These are phyloP conservation scores for Pseudopithomyces maydicus DNA, from an alignment of 2,329 filamentous ascomycete genomes.

Conservation along the genomic window DNA sequence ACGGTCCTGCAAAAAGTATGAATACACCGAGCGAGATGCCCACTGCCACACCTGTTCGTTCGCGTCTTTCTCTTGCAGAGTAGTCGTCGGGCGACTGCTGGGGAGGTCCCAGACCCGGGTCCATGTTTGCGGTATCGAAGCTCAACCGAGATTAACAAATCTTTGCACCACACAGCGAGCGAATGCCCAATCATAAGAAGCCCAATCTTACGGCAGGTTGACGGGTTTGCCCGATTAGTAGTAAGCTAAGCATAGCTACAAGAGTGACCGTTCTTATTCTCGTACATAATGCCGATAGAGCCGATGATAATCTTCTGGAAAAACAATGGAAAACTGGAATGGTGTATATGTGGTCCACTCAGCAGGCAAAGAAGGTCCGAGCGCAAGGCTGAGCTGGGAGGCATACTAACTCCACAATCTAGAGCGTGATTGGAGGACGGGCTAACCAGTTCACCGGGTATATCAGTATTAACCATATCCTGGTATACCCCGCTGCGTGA, in stretches of 20 bases:
- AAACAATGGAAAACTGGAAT: background rate
- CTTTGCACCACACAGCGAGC: background rate
- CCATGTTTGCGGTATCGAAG: slow-evolving; percentile 3
- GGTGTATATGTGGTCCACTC: background rate
- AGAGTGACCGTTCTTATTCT: background rate
- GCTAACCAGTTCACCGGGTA: slow-evolving; percentile 6
- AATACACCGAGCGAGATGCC: slow-evolving; percentile 3
- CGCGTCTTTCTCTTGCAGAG: background rate
- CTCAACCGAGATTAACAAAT: background rate
- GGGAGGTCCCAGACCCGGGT: slow-evolving; percentile 2
- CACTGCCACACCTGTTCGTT: slow-evolving; percentile 3
- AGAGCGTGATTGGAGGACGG: slow-evolving; percentile 1
- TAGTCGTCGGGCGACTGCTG: slow-evolving; percentile 6
- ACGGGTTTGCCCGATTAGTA: background rate
- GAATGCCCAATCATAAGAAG: background rate
- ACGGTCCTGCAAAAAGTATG: slow-evolving; percentile 1
- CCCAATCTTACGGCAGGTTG: background rate
- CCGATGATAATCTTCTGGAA: background rate
- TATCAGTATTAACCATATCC: slow-evolving; percentile 3
- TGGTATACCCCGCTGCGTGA: slow-evolving; percentile 1
- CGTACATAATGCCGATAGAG: background rate
- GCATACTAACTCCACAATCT: slow-evolving; percentile 2
- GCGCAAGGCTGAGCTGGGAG: slow-evolving; percentile 8
- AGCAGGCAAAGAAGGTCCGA: background rate
- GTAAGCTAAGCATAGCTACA: background rate